Evolutionary conservation across 441 rosid species (phyloP).

Genomic region (Geranium incanum): DNA sequence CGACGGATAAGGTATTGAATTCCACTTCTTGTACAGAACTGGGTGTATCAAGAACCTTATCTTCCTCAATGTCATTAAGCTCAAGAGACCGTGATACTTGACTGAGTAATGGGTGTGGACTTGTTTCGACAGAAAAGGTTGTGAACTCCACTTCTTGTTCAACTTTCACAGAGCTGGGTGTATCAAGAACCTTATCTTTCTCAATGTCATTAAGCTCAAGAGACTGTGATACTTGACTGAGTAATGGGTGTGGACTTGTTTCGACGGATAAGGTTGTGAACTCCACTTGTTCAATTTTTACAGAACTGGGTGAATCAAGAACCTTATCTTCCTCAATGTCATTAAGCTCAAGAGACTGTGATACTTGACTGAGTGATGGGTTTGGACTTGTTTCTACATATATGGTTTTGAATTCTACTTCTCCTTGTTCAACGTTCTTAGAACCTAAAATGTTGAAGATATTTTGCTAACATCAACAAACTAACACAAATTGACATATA

Average conservation of each 20-base stretch:
- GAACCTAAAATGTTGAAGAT: conserved; percentile 19
- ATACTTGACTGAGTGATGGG: conserved; percentile 17
- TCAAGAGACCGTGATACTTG: conserved; percentile 26
- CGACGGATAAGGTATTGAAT: conserved; percentile 34
- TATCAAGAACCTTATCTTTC: conserved; percentile 45
- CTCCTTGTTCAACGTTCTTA: conserved; percentile 24
- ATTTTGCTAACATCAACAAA: neutral
- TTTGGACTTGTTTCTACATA: conserved; percentile 27
- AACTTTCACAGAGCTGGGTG: conserved; percentile 15
- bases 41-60: conserved; percentile 31
- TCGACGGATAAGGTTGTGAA: conserved; percentile 35
- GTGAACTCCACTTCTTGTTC: conserved; percentile 39
- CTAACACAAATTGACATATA: too few relatives aligned
- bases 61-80: conserved; percentile 45
- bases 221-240: conserved; percentile 21
- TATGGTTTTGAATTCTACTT: conserved; percentile 42
- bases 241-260: conserved; percentile 20
- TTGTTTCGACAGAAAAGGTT: conserved; percentile 29
- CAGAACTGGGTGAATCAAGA: conserved; percentile 24
- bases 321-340: conserved; percentile 50
- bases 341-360: conserved; percentile 27
- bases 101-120: conserved; percentile 19
- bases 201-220: conserved; percentile 37
- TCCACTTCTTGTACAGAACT: conserved; percentile 31
- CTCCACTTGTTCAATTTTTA: conserved; percentile 29